phyloP scores from a whole-genome alignment of 257 asterid species.

The Nicotiana attenuata region DNA sequence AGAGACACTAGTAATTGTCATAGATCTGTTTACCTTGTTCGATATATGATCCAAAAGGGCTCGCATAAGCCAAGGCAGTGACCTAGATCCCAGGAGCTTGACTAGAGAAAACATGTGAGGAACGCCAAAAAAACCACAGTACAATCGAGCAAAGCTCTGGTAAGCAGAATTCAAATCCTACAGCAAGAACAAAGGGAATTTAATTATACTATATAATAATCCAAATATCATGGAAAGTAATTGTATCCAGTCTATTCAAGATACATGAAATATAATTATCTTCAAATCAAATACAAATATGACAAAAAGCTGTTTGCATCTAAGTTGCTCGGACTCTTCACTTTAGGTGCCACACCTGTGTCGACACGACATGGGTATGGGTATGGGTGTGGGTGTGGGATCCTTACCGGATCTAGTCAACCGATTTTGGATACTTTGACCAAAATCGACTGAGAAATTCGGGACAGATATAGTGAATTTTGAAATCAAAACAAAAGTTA shows the following conservation, averaged over 20 bases:
- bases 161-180: conserved; percentile 94
- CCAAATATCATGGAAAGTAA: not conserved
- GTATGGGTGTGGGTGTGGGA: too few relatives aligned
- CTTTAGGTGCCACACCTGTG: too few relatives aligned
- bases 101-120: conserved; percentile 90
- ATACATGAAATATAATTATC: not conserved
- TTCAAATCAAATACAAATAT: not conserved
- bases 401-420: too few relatives aligned
- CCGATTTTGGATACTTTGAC: too few relatives aligned
- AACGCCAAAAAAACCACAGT: conserved; percentile 89
- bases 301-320: not conserved
- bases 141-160: conserved; percentile 88
- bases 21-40: conserved; percentile 57
- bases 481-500: too few relatives aligned
- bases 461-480: too few relatives aligned
- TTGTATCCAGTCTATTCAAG: not conserved
- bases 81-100: conserved; percentile 87
- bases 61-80: conserved; percentile 97
- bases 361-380: too few relatives aligned
- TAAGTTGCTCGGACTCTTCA: too few relatives aligned
- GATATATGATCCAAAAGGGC: conserved; percentile 89
- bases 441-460: too few relatives aligned
- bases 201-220: not conserved
- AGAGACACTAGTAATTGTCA: not conserved
- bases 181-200: conserved; percentile 17